Percentiles rank a stretch among this genome's conserved stretches.
Evolutionary conservation across 495 filamentous ascomycete species (phyloP).

Genomic region (Thermothielavioides terrestris): DNA sequence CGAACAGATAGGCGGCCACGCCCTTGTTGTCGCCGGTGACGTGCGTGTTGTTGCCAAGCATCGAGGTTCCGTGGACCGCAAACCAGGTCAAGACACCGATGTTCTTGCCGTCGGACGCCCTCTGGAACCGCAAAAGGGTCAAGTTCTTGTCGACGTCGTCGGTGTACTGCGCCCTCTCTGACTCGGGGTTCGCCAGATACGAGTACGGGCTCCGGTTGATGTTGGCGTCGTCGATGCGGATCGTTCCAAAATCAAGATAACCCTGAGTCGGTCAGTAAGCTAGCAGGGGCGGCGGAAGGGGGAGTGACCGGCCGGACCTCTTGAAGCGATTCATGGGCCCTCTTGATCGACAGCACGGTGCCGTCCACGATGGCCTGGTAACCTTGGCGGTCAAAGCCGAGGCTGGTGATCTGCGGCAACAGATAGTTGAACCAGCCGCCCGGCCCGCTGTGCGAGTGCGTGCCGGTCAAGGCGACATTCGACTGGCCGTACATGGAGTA

Average conservation of each 20-base stretch:
- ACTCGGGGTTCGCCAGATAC: conserved; percentile 79
- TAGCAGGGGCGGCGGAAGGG: not conserved
- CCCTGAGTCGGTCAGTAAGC: conserved; percentile 23
- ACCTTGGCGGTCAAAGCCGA: conserved; percentile 77
- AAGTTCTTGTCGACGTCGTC: conserved; percentile 73
- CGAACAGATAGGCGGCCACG: conserved; percentile 74
- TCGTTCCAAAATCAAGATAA: conserved; percentile 39
- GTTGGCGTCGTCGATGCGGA: conserved; percentile 57
- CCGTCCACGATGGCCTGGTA: conserved; percentile 90
- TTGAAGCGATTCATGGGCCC: conserved; percentile 69
- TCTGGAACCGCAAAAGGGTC: conserved; percentile 72
- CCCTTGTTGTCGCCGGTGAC: conserved; percentile 97
- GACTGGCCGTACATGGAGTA: conserved; percentile 56
- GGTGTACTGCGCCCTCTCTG: conserved; percentile 65
- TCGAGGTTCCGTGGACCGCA: conserved; percentile 83
- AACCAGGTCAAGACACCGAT: conserved; percentile 84
- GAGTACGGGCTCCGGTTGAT: conserved; percentile 80
- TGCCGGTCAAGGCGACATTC: conserved; percentile 86
- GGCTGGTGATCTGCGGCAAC: conserved; percentile 82
- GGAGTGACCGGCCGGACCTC: conserved; percentile 38
- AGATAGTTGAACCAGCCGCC: conserved; percentile 96
- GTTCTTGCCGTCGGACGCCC: conserved; percentile 51
- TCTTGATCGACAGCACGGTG: conserved; percentile 67
- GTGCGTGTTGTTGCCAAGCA: conserved; percentile 88
- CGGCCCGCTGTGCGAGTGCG: conserved; percentile 86